Base-by-base conservation (phyloP, 2,329 filamentous ascomycete species). In the Aureobasidium pullulans region DNA sequence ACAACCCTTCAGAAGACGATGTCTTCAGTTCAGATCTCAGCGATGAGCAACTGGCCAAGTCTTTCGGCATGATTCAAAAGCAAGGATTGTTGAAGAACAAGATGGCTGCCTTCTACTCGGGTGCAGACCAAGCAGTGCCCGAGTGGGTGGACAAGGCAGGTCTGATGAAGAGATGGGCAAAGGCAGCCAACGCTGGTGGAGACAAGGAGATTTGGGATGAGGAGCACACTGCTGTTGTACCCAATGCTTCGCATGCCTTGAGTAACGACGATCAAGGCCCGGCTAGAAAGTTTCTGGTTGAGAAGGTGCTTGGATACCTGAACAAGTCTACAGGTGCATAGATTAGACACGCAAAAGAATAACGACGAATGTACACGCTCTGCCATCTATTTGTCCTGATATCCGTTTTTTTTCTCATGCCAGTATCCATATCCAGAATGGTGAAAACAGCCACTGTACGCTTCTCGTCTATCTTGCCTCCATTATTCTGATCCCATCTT, bases 231-330 rank as follows among this genome's bases (percentile, higher is more conserved):
- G 79, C 74, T 9, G 65, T 80, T 32, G 73, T 82, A 59, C 71
- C 75, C 0, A 73, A 72, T 36, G 79, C 79, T 6, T 77, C 72
- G 11, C 79, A 82, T 65, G 78, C 77, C 59, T 67, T 80, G 57
- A 75, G 72, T 49, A 77, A 75, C 60, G 74, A 77, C 60, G 77
- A 77, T 52, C 78, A 81, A 68, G 72, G 68, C 1, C 70, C 73
- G 48, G 71, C 75, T 1, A 61, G 73, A 50, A 66, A 63, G 57
- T 64, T 65, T 44, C 50, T 67, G 36, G 44, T 54, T 4, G 61
- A 61, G 49, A 63, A 62, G 47, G 60, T 67, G 13, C 28, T 64
- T 40, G 64, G 61, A 1, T 65, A 63, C 39, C 36, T 65, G 43
- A 37, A 49, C 7, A 60, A 58, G 40, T 56, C 40, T 15, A 56